Evolutionary conservation across 2,329 filamentous ascomycete genomes (phyloP), one percentile per base, ranked within the genome.

Genomic region (Fusarium sacchari): DNA sequence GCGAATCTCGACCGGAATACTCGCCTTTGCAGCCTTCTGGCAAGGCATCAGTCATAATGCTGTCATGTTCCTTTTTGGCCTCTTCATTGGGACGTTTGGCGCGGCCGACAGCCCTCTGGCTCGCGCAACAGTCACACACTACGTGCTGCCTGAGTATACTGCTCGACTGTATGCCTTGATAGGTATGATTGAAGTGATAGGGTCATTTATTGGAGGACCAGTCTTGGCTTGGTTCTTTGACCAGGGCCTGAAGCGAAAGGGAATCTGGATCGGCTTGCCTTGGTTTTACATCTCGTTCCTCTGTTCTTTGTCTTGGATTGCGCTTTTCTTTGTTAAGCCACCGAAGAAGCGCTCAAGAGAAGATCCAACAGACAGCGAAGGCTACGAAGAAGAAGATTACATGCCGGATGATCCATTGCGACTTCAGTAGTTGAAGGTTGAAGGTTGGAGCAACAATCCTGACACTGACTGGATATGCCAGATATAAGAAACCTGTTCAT

Each of bases 131-230:
- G 74, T 84, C 13, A 82, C 83, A 1, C 81, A 82, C 58, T 83
- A 82, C 59, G 82, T 85, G 24, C 72, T 78, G 17, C 72, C 80
- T 13, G 76, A 81, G 52, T 81, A 80, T 34, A 85, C 82, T 4
- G 84, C 84, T 37, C 79, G 83, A 30, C 70, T 85, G 6, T 84
- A 84, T 67, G 83, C 83, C 3, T 74, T 85, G 64, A 80, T 83
- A 40, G 80, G 81, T 63, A 84, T 84, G 73, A 75, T 80, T 6
- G 83, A 85, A 67, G 80, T 83, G 10, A 43, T 81, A 13, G 84
- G 84, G 0, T 79, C 81, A 1, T 83, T 85, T 32, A 78, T 84
- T 11, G 84, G 80, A n/a, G 83, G 81, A 2, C 84, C 84, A 0
- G 81, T 81, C 13, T 61, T 85, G 47, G 84, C 84, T 0, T 81